Evolutionary conservation across 306 rosid genomes (phyloP), one percentile per base, ranked within the genome.

Genomic region (Arachis hypogaea): DNA sequence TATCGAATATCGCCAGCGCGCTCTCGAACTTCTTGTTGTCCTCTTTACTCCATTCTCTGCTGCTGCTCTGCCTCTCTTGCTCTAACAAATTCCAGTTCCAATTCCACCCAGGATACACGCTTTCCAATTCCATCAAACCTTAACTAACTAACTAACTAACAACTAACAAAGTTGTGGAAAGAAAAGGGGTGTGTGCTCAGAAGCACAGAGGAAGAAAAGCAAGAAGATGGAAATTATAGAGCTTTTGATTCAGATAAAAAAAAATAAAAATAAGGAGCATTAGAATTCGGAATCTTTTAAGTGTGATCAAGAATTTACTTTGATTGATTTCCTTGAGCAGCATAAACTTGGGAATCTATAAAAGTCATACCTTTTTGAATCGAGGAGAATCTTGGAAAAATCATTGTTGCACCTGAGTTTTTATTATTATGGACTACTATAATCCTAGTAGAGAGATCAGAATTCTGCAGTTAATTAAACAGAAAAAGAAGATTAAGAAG

Each of bases 21-120:
- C 92, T 91, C 77, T 93, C 98, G 67, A 93, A 93, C 73, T 7
- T 60, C 86, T 93, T 93, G 80, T 93, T 93, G 87, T 93, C 97
- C 71, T 93, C 97, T 78, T 41, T 89, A 18, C 86, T 91, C 98
- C 98, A 93, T 67, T 91, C 90, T 44, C 86, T 76, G 82, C 59
- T 74, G 28, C 55, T 74, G 16, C 38, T 33, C 38, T 74, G 67
- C 72, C 78, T 86, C 74, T 80, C 86, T 67, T 82, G 83, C 30
- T 79, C 46, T 66, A 82, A 68, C 94, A 89, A 81, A 55, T 73
- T 70, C 42, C 92, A 76, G 47, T 60, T 86, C 50, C 86, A 67
- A 82, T 82, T 59, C 5, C 56, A 85, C 80, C 82, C 3, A 18
- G 89, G 81, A 59, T 79, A 81, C 42, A 89, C 55, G 67, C 94